Base-by-base conservation (phyloP, 768 basidiomycete genomes). In the Rhizopogon vinicolor region DNA sequence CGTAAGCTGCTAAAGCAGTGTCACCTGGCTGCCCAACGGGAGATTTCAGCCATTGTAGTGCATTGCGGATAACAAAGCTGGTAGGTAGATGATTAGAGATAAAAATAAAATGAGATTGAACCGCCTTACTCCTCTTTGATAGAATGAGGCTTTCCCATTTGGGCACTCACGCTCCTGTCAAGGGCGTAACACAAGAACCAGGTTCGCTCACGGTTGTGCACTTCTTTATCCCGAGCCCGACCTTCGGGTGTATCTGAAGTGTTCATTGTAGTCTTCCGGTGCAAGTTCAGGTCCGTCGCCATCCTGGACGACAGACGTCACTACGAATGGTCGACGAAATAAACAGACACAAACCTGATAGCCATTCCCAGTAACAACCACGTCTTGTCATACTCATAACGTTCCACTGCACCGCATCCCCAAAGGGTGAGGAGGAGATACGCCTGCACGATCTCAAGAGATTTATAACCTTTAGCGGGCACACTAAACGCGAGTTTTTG, bases 361-460 rank as follows among this genome's bases (percentile, higher is more conserved):
- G 80, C 87, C 87, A 94, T 91, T 35, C 93, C 93, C 25, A 98
- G 73, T 14, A 91, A 74, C 60, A 93, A 67, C 92, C 93, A 98
- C 0, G 95, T 98, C 62, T 88, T 85, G 71, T 99, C 96, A 63
- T 96, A 93, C 67, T 99, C 96, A 64, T 93, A 99, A 7, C 94
- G 83, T 69, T 98, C 94, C 19, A 94, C 93, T 4, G 95, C 94
- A 19, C 94, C 94, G 61, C 92, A 87, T 6, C 94, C 93, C 88
- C 92, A 98, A 13, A 93, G 71, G 2, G 88, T 78, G 51, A 98
- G 84, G 8, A 99, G 76, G 18, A 98, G 74, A 69, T 97, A 99
- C 0, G 93, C 96, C 66, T 99, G 95, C 4, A 95, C 91, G 57
- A 96, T 93, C 73, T 94, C 93, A 43, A 93, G 83, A n/a, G 87